Conservation (phyloP, 345 rosid species). For the Clausena lansium region DNA sequence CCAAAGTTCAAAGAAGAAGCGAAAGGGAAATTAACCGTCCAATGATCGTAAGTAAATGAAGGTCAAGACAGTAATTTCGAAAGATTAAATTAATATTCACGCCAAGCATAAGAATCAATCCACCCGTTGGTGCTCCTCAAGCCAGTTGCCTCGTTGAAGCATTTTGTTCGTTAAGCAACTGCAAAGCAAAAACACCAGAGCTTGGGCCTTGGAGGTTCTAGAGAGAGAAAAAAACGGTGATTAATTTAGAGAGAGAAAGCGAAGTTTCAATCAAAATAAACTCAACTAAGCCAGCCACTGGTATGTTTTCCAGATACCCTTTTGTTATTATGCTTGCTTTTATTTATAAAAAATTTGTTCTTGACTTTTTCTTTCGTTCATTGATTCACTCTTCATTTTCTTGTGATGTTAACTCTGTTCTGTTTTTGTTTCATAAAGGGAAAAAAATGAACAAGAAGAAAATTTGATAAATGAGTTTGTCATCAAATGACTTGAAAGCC, state of each 20-base stretch:
- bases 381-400: neutral
- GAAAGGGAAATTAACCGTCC: neutral
- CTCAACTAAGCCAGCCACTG: neutral
- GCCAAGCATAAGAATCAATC: conserved; percentile 9
- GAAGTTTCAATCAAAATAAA: neutral
- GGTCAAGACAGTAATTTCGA: conserved; percentile 21
- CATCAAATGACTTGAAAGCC: neutral
- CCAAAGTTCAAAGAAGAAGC: neutral
- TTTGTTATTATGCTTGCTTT: neutral
- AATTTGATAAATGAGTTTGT: neutral
- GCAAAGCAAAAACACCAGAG: neutral
- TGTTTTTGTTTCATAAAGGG: neutral
- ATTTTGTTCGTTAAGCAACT: conserved; percentile 14
- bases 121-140: neutral
- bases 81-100: conserved; percentile 9
- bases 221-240: neutral
- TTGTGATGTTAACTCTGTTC: neutral
- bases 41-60: neutral
- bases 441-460: neutral
- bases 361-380: neutral
- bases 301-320: neutral
- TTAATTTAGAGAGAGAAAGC: neutral
- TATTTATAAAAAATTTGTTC: neutral
- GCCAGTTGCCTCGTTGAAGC: neutral
- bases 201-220: neutral